These are phyloP conservation scores for Blastobotrys serpentis DNA, from an alignment of 1,139 yeast species.

Conservation along the genomic window DNA sequence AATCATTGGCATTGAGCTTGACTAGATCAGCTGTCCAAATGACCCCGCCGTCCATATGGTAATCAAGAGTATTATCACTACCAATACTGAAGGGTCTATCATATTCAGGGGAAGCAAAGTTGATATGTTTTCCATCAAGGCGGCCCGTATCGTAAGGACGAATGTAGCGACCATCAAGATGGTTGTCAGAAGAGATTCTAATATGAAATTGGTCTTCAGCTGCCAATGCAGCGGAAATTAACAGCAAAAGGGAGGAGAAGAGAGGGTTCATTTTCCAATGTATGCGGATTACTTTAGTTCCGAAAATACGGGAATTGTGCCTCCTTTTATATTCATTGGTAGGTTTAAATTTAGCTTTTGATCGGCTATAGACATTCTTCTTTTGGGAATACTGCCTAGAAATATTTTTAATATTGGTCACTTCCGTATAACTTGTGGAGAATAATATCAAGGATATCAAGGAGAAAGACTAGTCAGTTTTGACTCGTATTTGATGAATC, in stretches of 20 bases:
- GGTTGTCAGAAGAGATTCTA: slow-evolving; percentile 5
- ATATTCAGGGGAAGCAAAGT: neutral
- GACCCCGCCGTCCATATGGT: slow-evolving; percentile 1
- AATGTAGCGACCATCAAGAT: slow-evolving; percentile 10
- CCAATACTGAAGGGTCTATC: slow-evolving; percentile 6
- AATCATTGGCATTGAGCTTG: neutral
- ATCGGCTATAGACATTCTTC: too few species aligned
- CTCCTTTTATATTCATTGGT: too few species aligned
- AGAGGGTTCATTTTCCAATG: too few species aligned
- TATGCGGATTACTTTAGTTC: too few species aligned
- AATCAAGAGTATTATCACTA: neutral
- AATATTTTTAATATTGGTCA: too few species aligned
- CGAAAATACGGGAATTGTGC: too few species aligned
- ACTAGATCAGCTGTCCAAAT: slow-evolving; percentile 5
- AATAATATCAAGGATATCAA: too few species aligned
- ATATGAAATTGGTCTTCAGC: slow-evolving; percentile 8
- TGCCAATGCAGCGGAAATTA: neutral
- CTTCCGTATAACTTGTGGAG: too few species aligned
- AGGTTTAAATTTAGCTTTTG: too few species aligned
- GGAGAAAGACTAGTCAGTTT: too few species aligned
- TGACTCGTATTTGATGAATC: too few species aligned
- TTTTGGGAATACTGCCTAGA: too few species aligned
- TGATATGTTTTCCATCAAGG: neutral
- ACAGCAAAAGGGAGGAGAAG: neutral
- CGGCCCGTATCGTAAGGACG: slow-evolving; percentile 1